Conservation (phyloP, 305 asterid genomes). For the Solanum aculeatissimum region DNA sequence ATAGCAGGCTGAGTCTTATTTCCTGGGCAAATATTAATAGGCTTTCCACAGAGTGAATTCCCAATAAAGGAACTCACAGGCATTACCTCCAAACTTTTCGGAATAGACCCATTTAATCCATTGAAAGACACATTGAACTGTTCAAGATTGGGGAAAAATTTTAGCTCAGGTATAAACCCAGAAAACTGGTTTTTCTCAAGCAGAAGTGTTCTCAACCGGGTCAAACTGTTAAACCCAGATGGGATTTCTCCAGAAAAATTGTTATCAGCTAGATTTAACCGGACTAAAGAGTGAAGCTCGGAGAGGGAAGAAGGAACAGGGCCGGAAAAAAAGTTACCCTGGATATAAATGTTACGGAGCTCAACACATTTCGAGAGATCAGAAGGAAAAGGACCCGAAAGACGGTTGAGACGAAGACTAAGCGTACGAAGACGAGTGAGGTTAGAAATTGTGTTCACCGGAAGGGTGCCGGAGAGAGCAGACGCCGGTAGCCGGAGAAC, state of each 20-base stretch:
- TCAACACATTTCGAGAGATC: conserved; percentile 45
- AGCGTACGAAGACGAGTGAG: conserved; percentile 55
- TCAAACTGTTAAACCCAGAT: conserved; percentile 42
- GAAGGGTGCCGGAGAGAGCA: conserved; percentile 54
- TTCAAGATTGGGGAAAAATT: conserved; percentile 32
- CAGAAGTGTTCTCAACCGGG: conserved; percentile 61
- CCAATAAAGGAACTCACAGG: conserved; percentile 45
- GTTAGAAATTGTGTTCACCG: conserved; percentile 34
- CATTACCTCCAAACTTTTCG: conserved; percentile 35
- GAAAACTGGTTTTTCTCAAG: conserved; percentile 48
- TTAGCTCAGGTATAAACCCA: conserved; percentile 57
- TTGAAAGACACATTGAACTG: conserved; percentile 81
- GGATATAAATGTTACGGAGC: conserved; percentile 71
- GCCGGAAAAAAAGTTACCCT: conserved; percentile 69
- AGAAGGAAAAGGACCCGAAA: conserved; percentile 56
- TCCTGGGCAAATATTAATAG: conserved; percentile 39
- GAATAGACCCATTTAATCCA: conserved; percentile 65
- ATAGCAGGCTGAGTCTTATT: conserved; percentile 6
- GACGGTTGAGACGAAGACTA: conserved; percentile 77
- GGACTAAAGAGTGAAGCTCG: conserved; percentile 38
- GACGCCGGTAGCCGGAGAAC: conserved; percentile 79
- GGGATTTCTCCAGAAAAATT: conserved; percentile 62
- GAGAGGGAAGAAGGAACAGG: conserved; percentile 19
- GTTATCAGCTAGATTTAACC: conserved; percentile 63
- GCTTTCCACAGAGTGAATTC: conserved; percentile 64